These are phyloP conservation scores for Plasmodium fragile DNA, from an alignment of 169 alveolate genomes.

Conservation along the genomic window DNA sequence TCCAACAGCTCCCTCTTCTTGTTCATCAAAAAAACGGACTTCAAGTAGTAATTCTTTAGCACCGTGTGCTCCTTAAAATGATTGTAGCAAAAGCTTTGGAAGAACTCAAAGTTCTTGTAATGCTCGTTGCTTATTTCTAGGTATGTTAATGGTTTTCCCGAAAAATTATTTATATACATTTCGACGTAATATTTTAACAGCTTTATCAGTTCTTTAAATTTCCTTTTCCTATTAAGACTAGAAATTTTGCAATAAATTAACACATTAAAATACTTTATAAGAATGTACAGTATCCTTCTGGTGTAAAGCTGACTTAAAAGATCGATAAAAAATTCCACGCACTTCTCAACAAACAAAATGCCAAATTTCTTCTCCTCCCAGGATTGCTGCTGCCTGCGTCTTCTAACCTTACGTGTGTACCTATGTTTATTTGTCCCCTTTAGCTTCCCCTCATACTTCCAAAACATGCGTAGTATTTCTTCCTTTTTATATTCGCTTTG, in stretches of 20 bases:
- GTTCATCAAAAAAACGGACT: conserved; percentile 74
- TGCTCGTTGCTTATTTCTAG: conserved; percentile 66
- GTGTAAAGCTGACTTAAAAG: conserved; percentile 68
- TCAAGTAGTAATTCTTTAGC: conserved; percentile 52
- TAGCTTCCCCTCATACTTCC: conserved; percentile 35
- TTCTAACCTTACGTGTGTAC: background rate
- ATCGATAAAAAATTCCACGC: conserved; percentile 74
- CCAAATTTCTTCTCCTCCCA: background rate
- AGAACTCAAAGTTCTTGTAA: conserved; percentile 58
- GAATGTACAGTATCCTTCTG: conserved; percentile 53
- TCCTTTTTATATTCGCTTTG: conserved; percentile 47
- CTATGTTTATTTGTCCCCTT: conserved; percentile 6
- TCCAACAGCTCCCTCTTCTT: conserved; percentile 52
- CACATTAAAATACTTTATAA: conserved; percentile 67
- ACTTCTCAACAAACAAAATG: conserved; percentile 61
- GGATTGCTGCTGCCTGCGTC: background rate
- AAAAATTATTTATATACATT: conserved; percentile 73
- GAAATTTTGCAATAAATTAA: conserved; percentile 71
- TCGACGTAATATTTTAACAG: conserved; percentile 47
- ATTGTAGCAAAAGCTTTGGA: conserved; percentile 64
- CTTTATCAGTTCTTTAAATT: conserved; percentile 56
- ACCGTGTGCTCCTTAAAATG: conserved; percentile 51
- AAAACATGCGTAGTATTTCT: conserved; percentile 52
- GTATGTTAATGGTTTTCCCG: conserved; percentile 64
- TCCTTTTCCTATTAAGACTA: conserved; percentile 35